Evolutionary conservation across 1,284 basidiomycete genomes (phyloP).

Genomic region (Farysia itapuensis): DNA sequence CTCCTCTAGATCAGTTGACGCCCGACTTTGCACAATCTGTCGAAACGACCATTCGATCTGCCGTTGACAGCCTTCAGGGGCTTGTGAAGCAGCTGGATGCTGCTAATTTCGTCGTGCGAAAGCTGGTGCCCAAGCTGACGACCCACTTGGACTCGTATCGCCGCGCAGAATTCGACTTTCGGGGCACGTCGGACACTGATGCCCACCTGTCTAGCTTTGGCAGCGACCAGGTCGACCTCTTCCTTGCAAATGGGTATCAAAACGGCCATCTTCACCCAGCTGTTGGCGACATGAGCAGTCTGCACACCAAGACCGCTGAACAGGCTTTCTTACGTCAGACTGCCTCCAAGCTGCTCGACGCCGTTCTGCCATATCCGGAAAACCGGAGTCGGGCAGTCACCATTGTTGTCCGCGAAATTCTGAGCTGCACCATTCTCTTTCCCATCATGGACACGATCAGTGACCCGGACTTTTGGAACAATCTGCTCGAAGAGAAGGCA

Average conservation of each 20-base stretch:
- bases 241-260: slow-evolving; percentile 66
- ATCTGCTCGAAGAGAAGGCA: slow-evolving; percentile 83
- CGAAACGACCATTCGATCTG: slow-evolving; percentile 72
- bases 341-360: slow-evolving; percentile 71
- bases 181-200: slow-evolving; percentile 63
- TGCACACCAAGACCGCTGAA: slow-evolving; percentile 83
- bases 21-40: slow-evolving; percentile 84
- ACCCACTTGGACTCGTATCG: slow-evolving; percentile 85
- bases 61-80: slow-evolving; percentile 67
- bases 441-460: slow-evolving; percentile 87
- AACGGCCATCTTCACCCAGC: slow-evolving; percentile 70
- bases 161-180: slow-evolving; percentile 80
- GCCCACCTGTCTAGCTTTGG: slow-evolving; percentile 12
- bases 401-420: slow-evolving; percentile 77
- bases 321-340: slow-evolving; percentile 77
- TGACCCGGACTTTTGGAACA: slow-evolving; percentile 96
- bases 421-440: slow-evolving; percentile 77
- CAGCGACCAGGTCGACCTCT: slow-evolving; percentile 65
- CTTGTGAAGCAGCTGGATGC: slow-evolving; percentile 71
- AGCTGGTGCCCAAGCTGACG: slow-evolving; percentile 81
- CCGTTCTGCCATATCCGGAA: slow-evolving; percentile 76
- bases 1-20: slow-evolving; percentile 63
- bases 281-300: slow-evolving; percentile 74
- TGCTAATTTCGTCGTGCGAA: slow-evolving; percentile 75
- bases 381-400: slow-evolving; percentile 71